Evolutionary conservation across 495 filamentous ascomycete genomes (phyloP).

Genomic region (Glarea lozoyensis): DNA sequence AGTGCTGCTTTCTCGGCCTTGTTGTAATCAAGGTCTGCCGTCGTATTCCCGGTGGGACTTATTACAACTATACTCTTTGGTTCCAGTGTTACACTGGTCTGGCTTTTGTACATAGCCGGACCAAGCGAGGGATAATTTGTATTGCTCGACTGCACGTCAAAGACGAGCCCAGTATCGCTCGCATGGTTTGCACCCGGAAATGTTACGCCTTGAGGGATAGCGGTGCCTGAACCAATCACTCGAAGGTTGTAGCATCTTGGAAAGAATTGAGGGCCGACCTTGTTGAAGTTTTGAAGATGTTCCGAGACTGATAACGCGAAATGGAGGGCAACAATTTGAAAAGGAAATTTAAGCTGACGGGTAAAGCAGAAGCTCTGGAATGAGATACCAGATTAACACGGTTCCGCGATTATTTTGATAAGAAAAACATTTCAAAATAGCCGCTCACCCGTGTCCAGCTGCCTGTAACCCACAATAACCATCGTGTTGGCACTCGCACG

Average conservation of each 20-base stretch:
- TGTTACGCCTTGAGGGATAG: conserved; percentile 36
- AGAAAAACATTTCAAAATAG: no score
- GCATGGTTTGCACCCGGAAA: conserved; percentile 43
- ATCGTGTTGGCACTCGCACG: no score
- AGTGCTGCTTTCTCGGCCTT: background rate
- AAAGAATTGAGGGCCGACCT: conserved; percentile 37
- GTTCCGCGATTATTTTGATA: no score
- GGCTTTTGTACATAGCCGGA: conserved; percentile 26
- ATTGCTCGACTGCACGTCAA: conserved; percentile 41
- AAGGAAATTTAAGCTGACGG: background rate
- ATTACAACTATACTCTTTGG: background rate
- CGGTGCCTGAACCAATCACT: conserved; percentile 34
- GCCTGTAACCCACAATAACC: no score
- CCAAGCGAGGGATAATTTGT: conserved; percentile 35
- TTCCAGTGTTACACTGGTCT: background rate
- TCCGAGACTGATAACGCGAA: conserved; percentile 19
- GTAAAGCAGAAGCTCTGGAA: no score
- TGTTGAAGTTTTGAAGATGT: background rate
- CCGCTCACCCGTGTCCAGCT: no score
- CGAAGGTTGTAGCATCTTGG: conserved; percentile 39
- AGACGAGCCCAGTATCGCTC: conserved; percentile 37
- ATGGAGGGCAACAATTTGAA: conserved; percentile 32
- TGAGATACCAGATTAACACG: no score
- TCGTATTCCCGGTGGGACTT: background rate
- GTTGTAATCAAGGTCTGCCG: background rate